Evolutionary conservation across 1,284 basidiomycete genomes (phyloP), one percentile per base, ranked within the genome.

Genomic region (Ustilago bromivora): DNA sequence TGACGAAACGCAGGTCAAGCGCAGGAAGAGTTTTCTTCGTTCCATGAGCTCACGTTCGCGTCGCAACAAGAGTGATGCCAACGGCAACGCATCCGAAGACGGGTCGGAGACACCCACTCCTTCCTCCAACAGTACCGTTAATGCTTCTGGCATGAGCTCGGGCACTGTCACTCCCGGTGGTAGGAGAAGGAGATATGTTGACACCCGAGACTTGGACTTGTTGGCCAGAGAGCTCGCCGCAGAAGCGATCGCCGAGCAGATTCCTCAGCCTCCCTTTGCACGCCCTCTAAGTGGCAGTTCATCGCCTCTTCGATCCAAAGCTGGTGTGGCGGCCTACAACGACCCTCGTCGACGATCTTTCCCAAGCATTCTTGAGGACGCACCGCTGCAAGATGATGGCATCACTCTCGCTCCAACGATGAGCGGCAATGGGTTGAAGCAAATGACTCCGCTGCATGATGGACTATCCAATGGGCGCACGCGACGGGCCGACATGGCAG

Each of bases 131-230:
- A 71, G 68, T 51, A 57, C 62, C 35, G 23, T 31, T 35, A 15
- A 46, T 38, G 40, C 57, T 17, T 66, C 60, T 5, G 61, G 54
- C 46, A 51, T 56, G 12, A 47, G 66, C 11, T 66, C 67, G 13
- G 72, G 68, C 10, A 63, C 71, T 8, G 62, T 57, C 35, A 76
- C 74, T 9, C 69, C 69, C 2, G 68, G 65, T 7, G 70, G 70
- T 23, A 47, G 76, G 47, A 57, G 79, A 40, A 62, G 81, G 13
- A 58, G 80, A 32, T 82, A 71, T 43, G 64, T 43, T 36, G 79
- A 82, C 41, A 82, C 81, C 12, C 69, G 81, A 13, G 74, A 82
- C n/a, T 53, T 82, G 17, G 76, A 82, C 35, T 53, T 82, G 32
- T 51, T 82, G 15, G 80, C 80, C 3, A 65, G 75, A 38, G 79